Percentiles rank a stretch among this genome's conserved stretches.
Evolutionary conservation across 164 flowering plant species (phyloP).

Genomic region (Magnolia officinalis): DNA sequence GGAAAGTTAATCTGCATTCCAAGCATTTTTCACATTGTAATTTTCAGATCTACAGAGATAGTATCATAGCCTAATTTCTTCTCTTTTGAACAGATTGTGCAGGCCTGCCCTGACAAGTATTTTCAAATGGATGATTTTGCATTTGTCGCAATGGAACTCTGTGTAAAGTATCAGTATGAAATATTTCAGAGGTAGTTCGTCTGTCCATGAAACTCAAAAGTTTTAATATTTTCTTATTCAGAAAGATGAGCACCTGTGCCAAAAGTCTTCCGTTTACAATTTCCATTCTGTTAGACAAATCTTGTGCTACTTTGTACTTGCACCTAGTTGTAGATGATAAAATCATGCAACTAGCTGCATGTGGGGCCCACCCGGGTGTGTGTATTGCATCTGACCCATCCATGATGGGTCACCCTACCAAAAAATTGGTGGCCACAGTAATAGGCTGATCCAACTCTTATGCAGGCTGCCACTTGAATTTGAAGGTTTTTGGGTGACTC

Average conservation of each 20-base stretch:
- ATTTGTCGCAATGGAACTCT: slow-evolving; percentile 53
- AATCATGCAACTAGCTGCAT: not conserved
- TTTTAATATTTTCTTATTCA: not conserved
- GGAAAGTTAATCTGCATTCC: no score
- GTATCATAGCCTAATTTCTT: slow-evolving; percentile 8
- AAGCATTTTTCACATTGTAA: not conserved
- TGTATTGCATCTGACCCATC: not conserved
- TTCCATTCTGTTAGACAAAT: not conserved
- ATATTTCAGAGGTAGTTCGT: slow-evolving; percentile 41
- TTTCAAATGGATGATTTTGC: slow-evolving; percentile 54
- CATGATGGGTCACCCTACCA: no score
- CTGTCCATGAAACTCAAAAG: not conserved
- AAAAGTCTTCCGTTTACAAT: not conserved
- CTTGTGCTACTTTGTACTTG: not conserved
- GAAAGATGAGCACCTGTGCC: not conserved
- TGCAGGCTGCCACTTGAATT: no score
- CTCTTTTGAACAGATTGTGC: slow-evolving; percentile 57
- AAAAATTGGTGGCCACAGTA: no score
- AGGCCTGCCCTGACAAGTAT: slow-evolving; percentile 61
- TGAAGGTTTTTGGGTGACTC: no score
- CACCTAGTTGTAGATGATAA: not conserved
- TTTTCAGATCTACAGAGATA: not conserved
- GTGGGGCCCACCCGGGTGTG: not conserved
- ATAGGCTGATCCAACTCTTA: no score
- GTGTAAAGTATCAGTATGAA: slow-evolving; percentile 47